Base-by-base conservation (phyloP, 2,329 filamentous ascomycete genomes). In the Colletotrichum sp. region DNA sequence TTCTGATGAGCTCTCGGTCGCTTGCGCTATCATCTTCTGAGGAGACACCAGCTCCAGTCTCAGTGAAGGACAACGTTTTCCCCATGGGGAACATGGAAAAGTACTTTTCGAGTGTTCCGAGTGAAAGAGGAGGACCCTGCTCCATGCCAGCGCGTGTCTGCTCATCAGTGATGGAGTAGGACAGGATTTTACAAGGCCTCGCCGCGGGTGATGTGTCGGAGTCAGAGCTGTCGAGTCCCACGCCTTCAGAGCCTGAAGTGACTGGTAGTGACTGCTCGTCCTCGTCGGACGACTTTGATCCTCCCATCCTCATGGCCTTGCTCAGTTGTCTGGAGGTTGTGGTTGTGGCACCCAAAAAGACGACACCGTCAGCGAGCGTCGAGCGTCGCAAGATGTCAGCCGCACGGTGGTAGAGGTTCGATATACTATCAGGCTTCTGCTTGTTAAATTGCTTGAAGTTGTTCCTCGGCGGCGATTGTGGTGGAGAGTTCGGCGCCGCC, bases 21-120 rank as follows among this genome's bases (percentile, higher is more conserved):
- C 80, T 83, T 0, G 81, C 79, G 16, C 81, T 82, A 9, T 83
- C 82, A 18, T 83, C 82, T 36, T 81, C 82, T 2, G 82, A 83
- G 4, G 82, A 82, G 15, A 83, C 66, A 0, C 80, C 81, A 1
- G 72, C 67, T 0, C 82, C 82, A 16, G 83, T 78, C 13, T 79
- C 79, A 4, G 81, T 83, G 36, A 83, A 83, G 3, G 80, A 82
- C 30, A 83, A 81, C 0, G 79, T 74, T 28, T 82, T 83, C 8
- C 82, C 82, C 43, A 78, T 80, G 0, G 82, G 82, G 28, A 82
- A 84, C 8, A 79, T 74, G 10, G 80, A 59, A 16, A 81, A 83
- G 21, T 83, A 83, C 63, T 76, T 82, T 16, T 83, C 81, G 0
- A 83, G 78, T 0, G 81, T 82, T 2, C 79, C 80, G 2, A 83